Evolutionary conservation across 768 basidiomycete species (phyloP).

Genomic region (Coprinellus micaceus): DNA sequence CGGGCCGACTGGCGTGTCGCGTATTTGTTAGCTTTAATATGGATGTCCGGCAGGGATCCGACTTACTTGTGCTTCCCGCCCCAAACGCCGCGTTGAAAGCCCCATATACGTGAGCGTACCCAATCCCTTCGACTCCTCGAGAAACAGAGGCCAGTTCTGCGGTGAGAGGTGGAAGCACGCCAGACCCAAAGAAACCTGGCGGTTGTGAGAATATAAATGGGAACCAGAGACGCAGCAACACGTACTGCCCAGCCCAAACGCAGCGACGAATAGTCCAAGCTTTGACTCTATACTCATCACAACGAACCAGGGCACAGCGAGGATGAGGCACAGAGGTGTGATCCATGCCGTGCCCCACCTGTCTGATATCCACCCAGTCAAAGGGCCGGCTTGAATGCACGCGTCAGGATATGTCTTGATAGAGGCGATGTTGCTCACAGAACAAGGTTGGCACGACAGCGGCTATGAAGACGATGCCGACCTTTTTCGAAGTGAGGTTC

Average conservation of each 20-base stretch:
- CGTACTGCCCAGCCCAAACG: conserved; percentile 55
- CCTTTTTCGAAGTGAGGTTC: conserved; percentile 42
- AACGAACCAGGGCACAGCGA: conserved; percentile 63
- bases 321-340: conserved; percentile 41
- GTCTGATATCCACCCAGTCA: conserved; percentile 60
- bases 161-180: conserved; percentile 56
- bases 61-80: conserved; percentile 56
- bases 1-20: conserved; percentile 52
- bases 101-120: conserved; percentile 73
- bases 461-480: conserved; percentile 68
- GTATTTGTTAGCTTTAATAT: not conserved
- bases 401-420: not conserved
- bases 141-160: conserved; percentile 65
- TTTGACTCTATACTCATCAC: conserved; percentile 44
- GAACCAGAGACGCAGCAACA: not conserved
- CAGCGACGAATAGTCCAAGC: conserved; percentile 46
- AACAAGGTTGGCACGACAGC: conserved; percentile 60
- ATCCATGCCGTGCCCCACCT: conserved; percentile 54
- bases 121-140: conserved; percentile 55
- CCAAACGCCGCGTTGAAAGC: conserved; percentile 73
- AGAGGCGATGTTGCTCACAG: conserved; percentile 38
- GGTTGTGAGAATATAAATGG: not conserved
- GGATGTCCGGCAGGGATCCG: no score
- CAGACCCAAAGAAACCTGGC: conserved; percentile 60
- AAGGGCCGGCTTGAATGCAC: conserved; percentile 47